A percentile compares a stretch with the other conserved stretches of the same genome.
Evolutionary conservation across 139 green algal species (phyloP).

Genomic region (Desmodesmus armatus): DNA sequence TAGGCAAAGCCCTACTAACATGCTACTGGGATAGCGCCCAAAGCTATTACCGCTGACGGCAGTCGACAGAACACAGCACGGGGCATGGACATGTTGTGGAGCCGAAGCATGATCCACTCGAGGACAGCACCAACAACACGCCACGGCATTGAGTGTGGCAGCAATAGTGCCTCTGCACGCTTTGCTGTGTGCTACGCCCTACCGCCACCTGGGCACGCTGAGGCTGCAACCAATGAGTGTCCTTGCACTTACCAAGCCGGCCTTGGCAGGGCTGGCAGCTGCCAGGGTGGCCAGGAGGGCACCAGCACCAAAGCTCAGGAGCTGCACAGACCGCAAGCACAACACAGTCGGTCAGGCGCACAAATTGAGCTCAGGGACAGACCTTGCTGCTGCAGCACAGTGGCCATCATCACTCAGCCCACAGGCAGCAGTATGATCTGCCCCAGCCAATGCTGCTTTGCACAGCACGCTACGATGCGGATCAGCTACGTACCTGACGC

Average conservation of each 20-base stretch:
- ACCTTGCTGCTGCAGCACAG: background rate
- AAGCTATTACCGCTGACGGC: background rate
- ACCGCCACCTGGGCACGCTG: too few relatives aligned
- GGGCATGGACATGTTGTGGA: background rate
- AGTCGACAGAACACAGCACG: background rate
- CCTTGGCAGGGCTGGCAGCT: slow-evolving; percentile 33
- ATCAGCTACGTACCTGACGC: background rate
- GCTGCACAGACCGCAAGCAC: background rate
- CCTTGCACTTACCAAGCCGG: slow-evolving; percentile 16
- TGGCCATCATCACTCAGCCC: background rate
- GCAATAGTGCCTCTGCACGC: too few relatives aligned
- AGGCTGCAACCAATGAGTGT: too few relatives aligned
- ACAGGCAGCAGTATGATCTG: background rate
- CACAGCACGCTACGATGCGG: background rate
- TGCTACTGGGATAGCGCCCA: background rate
- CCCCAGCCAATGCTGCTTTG: background rate
- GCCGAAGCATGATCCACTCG: background rate
- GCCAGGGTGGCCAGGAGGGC: slow-evolving; percentile 16
- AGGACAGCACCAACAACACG: too few relatives aligned
- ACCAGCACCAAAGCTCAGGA: slow-evolving; percentile 7
- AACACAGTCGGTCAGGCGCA: background rate
- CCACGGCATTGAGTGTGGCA: too few relatives aligned
- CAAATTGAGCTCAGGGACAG: background rate
- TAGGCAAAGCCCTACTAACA: too few relatives aligned
- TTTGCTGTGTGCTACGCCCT: too few relatives aligned